Evolutionary conservation across 495 filamentous ascomycete genomes (phyloP), one percentile per base, ranked within the genome.

Genomic region (Aspergillus nidulans): DNA sequence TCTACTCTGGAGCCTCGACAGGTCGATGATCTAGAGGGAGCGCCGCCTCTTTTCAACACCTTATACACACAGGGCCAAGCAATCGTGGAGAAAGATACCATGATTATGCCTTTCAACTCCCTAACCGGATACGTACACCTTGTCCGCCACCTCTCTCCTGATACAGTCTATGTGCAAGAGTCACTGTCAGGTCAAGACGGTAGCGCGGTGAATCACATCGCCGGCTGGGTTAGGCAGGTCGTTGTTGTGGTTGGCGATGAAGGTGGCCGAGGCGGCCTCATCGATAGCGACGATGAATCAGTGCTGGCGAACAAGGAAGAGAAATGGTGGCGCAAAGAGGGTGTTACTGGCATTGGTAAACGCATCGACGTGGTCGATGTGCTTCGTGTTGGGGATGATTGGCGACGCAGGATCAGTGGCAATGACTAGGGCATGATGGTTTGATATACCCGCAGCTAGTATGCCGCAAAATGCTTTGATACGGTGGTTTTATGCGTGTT

Each of bases 101-200:
- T 89, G 82, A 85, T 97, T 52, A 81, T 97, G 69, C 89, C 90
- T 3, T 97, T 96, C 68, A 92, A 86, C 12, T 88, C 89, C 5
- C 69, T 77, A 21, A 83, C 80, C 18, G 89, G 90, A 40, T 87
- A 90, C 63, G 77, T 91, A 12, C 87, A 92, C 65, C 88, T 97
- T 50, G 77, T 96, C 36, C 86, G 88, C 36, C 90, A 95, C 62
- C 75, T 97, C 15, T 81, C 83, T 16, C 91, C 91, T 3, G 86
- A 91, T 54, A 76, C 90, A 34, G 84, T 95, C 8, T 97, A 96
- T 66, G 77, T 96, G 24, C 89, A 94, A 62, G 86, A 89, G 59
- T 88, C 87, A 21, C 71, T 92, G 20, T 76, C 84, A 34, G 91
- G 91, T 6, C 76, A 83, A 9, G 78, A 88, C 28, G 90, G 89